A percentile compares a stretch with the other conserved stretches of the same genome.
These are phyloP conservation scores for Asterophora lycoperdoides DNA, from an alignment of 768 basidiomycete genomes.

Conservation along the genomic window DNA sequence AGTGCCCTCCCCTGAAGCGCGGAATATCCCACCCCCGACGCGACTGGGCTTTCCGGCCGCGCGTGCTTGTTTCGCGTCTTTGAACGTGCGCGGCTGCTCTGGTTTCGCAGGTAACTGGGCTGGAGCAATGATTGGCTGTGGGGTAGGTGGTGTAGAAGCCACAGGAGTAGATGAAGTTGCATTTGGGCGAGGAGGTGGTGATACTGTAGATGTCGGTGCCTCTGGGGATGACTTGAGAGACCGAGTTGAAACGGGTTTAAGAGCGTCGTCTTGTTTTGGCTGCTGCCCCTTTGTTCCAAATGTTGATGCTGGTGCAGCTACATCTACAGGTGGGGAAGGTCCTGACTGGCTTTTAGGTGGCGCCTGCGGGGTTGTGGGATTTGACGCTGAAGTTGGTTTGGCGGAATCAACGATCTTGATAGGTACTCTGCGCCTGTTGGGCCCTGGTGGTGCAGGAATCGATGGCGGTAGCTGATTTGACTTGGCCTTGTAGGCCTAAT, in stretches of 20 bases:
- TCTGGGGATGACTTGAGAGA: conserved; percentile 16
- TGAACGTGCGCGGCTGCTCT: conserved; percentile 38
- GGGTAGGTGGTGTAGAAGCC: conserved; percentile 10
- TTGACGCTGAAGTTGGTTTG: neutral
- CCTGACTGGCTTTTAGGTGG: neutral
- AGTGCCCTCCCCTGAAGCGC: conserved; percentile 55
- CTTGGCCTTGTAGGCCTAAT: neutral
- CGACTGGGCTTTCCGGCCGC: conserved; percentile 39
- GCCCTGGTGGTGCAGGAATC: neutral
- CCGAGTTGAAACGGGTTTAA: conserved; percentile 40
- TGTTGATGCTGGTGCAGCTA: conserved; percentile 1
- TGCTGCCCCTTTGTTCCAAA: no score
- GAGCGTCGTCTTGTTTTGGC: conserved; percentile 6
- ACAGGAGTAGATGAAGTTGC: neutral
- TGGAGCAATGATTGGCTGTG: conserved; percentile 4
- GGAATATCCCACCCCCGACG: conserved; percentile 73
- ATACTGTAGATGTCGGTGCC: neutral
- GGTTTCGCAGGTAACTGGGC: conserved; percentile 14
- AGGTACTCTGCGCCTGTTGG: conserved; percentile 15
- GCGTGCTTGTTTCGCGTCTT: conserved; percentile 55
- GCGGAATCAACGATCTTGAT: conserved; percentile 13
- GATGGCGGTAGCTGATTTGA: neutral
- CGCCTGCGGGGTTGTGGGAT: neutral
- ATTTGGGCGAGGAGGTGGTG: neutral
- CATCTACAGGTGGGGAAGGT: neutral